These are phyloP conservation scores for Fusarium neocosmosporiellum DNA, from an alignment of 2,329 filamentous ascomycete species.

Conservation along the genomic window DNA sequence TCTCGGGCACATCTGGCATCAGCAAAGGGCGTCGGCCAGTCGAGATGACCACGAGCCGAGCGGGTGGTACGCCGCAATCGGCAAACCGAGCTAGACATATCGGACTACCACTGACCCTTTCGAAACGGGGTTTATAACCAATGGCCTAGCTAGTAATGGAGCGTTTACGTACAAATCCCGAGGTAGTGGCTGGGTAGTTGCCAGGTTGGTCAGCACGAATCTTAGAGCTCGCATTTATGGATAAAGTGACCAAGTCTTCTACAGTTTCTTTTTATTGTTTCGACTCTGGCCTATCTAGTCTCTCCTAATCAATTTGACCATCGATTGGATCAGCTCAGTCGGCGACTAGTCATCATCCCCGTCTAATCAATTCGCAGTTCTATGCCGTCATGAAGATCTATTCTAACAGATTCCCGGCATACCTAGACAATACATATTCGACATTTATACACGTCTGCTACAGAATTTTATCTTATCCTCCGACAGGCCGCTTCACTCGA, in stretches of 20 bases:
- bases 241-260: neutral
- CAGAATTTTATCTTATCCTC: neutral
- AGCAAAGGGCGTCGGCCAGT: neutral
- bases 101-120: neutral
- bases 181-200: neutral
- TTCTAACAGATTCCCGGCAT: neutral
- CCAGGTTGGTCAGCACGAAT: neutral
- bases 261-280: neutral
- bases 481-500: neutral
- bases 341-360: neutral
- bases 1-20: neutral
- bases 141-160: neutral
- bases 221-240: neutral
- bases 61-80: neutral
- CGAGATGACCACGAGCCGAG: neutral
- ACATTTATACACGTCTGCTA: neutral
- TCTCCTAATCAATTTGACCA: neutral
- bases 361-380: neutral
- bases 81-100: neutral
- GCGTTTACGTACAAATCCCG: neutral
- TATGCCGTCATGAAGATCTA: neutral
- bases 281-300: neutral
- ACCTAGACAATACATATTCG: neutral
- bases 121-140: neutral
- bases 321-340: neutral